A percentile compares a stretch with the other conserved stretches of the same genome.
phyloP scores from a whole-genome alignment of 768 basidiomycete species.

The Lentinula sp. region DNA sequence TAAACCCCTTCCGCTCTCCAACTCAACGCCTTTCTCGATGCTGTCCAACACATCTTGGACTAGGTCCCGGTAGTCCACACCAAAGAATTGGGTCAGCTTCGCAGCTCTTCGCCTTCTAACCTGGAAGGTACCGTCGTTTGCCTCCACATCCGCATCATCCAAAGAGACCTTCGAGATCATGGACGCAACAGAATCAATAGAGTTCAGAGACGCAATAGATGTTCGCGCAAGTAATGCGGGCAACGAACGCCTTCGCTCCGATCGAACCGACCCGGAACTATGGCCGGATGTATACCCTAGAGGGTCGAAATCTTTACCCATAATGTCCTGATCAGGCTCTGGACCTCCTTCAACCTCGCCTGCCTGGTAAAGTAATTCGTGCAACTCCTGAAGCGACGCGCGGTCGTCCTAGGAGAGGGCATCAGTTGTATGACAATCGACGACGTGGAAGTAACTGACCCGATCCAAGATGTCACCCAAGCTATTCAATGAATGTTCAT shows the following conservation, averaged over 20 bases:
- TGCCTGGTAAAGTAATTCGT: slow-evolving; percentile 52
- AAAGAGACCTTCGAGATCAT: not conserved
- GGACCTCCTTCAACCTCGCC: slow-evolving; percentile 14
- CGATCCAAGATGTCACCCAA: slow-evolving; percentile 73
- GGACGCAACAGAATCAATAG: not conserved
- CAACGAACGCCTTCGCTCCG: slow-evolving; percentile 66
- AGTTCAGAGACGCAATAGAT: slow-evolving; percentile 40
- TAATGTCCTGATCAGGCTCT: not conserved
- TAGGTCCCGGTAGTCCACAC: slow-evolving; percentile 76
- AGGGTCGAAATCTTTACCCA: slow-evolving; percentile 6
- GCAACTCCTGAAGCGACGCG: slow-evolving; percentile 67
- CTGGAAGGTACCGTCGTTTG: slow-evolving; percentile 44
- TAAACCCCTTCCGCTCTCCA: slow-evolving; percentile 63
- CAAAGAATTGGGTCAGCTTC: slow-evolving; percentile 84
- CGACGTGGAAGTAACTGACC: slow-evolving; percentile 33
- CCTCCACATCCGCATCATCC: slow-evolving; percentile 5
- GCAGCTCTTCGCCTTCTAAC: slow-evolving; percentile 67
- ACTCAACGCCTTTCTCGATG: slow-evolving; percentile 68
- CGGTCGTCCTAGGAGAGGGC: slow-evolving; percentile 57
- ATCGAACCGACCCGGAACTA: slow-evolving; percentile 36
- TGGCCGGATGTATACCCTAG: slow-evolving; percentile 1
- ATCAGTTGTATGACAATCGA: not conserved
- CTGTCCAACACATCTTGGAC: slow-evolving; percentile 76
- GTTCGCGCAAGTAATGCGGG: slow-evolving; percentile 69
- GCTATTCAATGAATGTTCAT: slow-evolving; percentile 78